Percentiles rank a stretch among this genome's conserved stretches.
Conservation (phyloP, 768 basidiomycete genomes). For the Vararia minispora region DNA sequence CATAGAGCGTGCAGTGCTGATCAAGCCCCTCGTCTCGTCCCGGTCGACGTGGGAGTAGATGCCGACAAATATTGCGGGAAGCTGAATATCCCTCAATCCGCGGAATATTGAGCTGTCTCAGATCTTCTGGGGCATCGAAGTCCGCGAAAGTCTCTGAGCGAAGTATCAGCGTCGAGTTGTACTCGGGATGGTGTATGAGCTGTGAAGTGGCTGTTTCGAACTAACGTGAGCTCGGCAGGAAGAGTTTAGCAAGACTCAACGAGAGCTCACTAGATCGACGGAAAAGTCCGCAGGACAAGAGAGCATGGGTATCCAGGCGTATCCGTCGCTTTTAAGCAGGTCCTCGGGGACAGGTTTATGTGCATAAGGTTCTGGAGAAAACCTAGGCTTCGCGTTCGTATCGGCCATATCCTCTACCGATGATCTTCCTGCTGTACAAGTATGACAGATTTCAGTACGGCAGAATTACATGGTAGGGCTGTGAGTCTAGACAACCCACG, state of each 20-base stretch:
- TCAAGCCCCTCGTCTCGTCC: conserved; percentile 63
- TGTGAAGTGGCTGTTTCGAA: conserved; percentile 65
- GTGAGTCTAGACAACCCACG: too few species aligned
- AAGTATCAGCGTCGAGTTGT: conserved; percentile 84
- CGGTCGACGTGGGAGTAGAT: conserved; percentile 68
- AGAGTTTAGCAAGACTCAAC: neutral
- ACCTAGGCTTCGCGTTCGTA: too few species aligned
- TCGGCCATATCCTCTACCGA: too few species aligned
- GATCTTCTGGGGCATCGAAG: conserved; percentile 16
- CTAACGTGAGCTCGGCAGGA: conserved; percentile 25
- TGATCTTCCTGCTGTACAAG: too few species aligned
- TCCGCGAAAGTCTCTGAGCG: conserved; percentile 61
- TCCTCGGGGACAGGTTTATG: too few species aligned
- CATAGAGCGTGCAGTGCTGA: conserved; percentile 71
- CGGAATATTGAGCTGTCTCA: conserved; percentile 23
- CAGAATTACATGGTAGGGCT: too few species aligned
- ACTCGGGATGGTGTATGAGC: conserved; percentile 81
- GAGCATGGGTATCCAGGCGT: conserved; percentile 20
- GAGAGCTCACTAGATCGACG: conserved; percentile 18
- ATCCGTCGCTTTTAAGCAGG: neutral
- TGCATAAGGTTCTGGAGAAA: too few species aligned
- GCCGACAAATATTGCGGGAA: conserved; percentile 49
- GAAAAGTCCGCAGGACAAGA: conserved; percentile 23
- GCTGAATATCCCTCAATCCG: conserved; percentile 27
- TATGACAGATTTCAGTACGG: too few species aligned